Evolutionary conservation across 768 basidiomycete genomes (phyloP), one percentile per base, ranked within the genome.

Genomic region (Hemileccinum rubropunctum): DNA sequence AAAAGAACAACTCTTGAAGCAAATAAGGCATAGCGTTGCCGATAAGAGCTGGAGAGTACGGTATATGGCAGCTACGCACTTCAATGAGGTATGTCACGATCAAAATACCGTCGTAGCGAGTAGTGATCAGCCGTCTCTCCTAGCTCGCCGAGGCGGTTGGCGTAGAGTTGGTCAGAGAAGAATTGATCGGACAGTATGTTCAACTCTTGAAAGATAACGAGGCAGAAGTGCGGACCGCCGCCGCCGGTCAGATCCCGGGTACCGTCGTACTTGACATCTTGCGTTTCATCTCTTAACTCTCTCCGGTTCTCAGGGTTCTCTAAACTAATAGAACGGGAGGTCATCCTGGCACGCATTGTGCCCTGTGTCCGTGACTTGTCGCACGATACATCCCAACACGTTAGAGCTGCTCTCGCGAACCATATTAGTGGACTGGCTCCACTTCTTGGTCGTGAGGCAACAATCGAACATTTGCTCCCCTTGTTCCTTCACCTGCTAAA

Each of bases 1-100:
- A 36, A 93, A 94, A 66, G 89, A 91, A 50, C 86, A 95, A 57
- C 72, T 98, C 21, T 73, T 94, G 55, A 86, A 87, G 57, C 88
- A 95, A 67, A 86, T 98, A 60, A 83, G 91, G 62, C 81, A 86
- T 53, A 90, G 88, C 56, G 86, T 97, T 42, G 77, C 84, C 11
- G 97, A 99, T 70, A 97, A 98, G 76, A 95, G 93, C 66, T 99
- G 97, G 97, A 79, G 97, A 58, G 97, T 99, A 46, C 78, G 97
- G 66, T 99, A 98, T 70, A 98, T 98, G 95, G 93, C 94, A 14
- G 95, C 95, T 2, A 92, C 82, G 56, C 91, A 98, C 68, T 98
- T 98, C 71, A 97, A 98, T 57, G 88, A 94, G 79, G 92, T 90
- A 56, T 49, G 75, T 55, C 14, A 33, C 20, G 1, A 30, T 26